Conservation (phyloP, 768 basidiomycete genomes). For the Nidula microcarpa region DNA sequence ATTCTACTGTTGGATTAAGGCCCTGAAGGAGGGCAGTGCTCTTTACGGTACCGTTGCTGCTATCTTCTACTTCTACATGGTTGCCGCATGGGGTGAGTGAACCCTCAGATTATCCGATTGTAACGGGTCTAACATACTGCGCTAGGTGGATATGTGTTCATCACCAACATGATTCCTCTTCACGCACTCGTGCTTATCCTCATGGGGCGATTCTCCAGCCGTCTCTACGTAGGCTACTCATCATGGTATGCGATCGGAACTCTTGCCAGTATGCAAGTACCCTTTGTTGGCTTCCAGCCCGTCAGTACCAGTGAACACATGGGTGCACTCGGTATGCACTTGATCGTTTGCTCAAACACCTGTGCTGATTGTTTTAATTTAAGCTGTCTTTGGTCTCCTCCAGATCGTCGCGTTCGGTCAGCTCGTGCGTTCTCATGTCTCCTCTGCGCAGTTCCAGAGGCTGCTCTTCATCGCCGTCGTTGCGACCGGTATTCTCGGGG, state of each 20-base stretch:
- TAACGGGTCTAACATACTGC: neutral
- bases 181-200: constrained; percentile 92
- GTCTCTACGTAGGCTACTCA: constrained; percentile 93
- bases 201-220: constrained; percentile 92
- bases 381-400: constrained; percentile 92
- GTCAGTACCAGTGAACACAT: constrained; percentile 97
- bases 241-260: constrained; percentile 99
- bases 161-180: constrained; percentile 99
- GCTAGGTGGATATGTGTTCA: constrained; percentile 95
- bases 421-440: constrained; percentile 84
- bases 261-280: constrained; percentile 97
- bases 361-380: constrained; percentile 2
- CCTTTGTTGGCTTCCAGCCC: constrained; percentile 99
- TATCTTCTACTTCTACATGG: constrained; percentile 99
- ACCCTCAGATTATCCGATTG: constrained; percentile 1
- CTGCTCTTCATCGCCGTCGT: constrained; percentile 72
- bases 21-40: constrained; percentile 90
- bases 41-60: constrained; percentile 89
- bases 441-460: constrained; percentile 88
- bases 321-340: constrained; percentile 82
- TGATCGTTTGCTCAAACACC: constrained; percentile 4
- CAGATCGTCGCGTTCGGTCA: constrained; percentile 95
- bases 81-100: constrained; percentile 93
- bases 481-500: constrained; percentile 66
- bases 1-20: constrained; percentile 96